Percentiles rank a stretch among this genome's conserved stretches.
Conservation (phyloP, 1,284 basidiomycete genomes). For the Leccinum ponderosum region DNA sequence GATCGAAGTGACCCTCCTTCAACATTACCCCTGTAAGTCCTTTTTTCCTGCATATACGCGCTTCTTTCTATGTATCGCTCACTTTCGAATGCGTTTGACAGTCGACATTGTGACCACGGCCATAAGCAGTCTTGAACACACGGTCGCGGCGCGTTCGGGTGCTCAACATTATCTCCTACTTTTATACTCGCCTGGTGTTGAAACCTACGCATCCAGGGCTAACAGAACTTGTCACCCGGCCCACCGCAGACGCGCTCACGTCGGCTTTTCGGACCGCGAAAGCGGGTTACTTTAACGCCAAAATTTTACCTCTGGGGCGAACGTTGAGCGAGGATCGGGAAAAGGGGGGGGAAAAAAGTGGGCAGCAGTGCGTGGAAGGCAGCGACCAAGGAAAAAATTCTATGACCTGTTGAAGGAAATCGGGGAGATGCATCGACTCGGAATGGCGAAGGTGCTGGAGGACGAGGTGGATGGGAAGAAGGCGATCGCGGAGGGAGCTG, state of each 20-base stretch:
- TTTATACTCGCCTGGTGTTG: constrained; percentile 57
- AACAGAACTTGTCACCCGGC: constrained; percentile 53
- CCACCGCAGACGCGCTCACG: constrained; percentile 59
- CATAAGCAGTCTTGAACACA: constrained; percentile 57
- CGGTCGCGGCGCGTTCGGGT: constrained; percentile 66
- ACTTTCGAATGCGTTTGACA: constrained; percentile 27
- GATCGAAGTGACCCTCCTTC: constrained; percentile 58
- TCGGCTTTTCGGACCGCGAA: constrained; percentile 75
- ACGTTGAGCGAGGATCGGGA: constrained; percentile 64
- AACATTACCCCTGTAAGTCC: constrained; percentile 70
- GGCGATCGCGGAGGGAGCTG: constrained; percentile 66
- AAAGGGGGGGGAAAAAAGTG: constrained; percentile 46
- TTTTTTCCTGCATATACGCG: background rate
- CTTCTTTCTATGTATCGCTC: background rate
- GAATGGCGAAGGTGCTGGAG: constrained; percentile 64
- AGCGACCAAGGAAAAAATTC: constrained; percentile 76
- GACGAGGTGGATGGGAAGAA: constrained; percentile 62
- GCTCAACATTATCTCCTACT: constrained; percentile 73
- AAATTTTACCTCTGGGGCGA: constrained; percentile 75
- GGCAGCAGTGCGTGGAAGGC: constrained; percentile 47
- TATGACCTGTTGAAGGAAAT: constrained; percentile 78
- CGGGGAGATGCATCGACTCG: constrained; percentile 58
- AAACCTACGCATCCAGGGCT: constrained; percentile 48
- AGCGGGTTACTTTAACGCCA: constrained; percentile 77
- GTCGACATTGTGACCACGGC: constrained; percentile 69